Base-by-base conservation (phyloP, 2,329 filamentous ascomycete species). In the Sordariomycetes sp. region DNA sequence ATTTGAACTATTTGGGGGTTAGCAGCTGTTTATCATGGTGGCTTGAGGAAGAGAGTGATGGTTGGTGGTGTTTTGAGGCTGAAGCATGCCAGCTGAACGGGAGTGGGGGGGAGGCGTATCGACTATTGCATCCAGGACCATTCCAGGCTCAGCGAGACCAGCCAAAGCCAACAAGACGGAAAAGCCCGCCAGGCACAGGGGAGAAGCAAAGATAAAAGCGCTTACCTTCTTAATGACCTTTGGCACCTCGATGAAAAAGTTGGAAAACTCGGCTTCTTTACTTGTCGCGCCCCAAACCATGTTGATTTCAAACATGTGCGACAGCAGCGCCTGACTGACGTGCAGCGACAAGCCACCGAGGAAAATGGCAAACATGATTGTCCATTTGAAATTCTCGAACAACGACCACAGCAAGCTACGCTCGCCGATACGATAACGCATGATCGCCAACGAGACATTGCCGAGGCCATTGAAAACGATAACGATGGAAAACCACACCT, bases 281-380 rank as follows among this genome's bases (percentile, higher is more conserved):
- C 79, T 73, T 1, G 86, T 93, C 2, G 85, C 78, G 33, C 85
- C 85, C 86, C 86, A 92, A 4, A 74, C 75, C 80, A 92, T 90
- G 58, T 92, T 72, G 51, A 90, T 77, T 60, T 84, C 77, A 53
- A 92, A 84, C 74, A 92, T 85, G 63, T 93, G 86, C 5, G 78
- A 71, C 30, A 92, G 59, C 21, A 94, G 65, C 2, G 86, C 86
- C 54, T 88, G 81, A 20, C 76, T 84, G 32, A 94, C 74, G 59
- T 93, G 85, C 23, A 93, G 70, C 2, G 79, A 84, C 32, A 92
- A 68, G 25, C 86, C 86, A 34, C 86, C 86, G 14, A 94, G 68
- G 68, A 92, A 93, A 54, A 92, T 79, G 40, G 79, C 80, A 31
- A 90, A 66, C 58, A 82, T 66, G 35, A 81, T 57, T 8, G 80